These are phyloP conservation scores for Chrysoporthe austroafricana DNA, from an alignment of 2,329 filamentous ascomycete species.

Conservation along the genomic window DNA sequence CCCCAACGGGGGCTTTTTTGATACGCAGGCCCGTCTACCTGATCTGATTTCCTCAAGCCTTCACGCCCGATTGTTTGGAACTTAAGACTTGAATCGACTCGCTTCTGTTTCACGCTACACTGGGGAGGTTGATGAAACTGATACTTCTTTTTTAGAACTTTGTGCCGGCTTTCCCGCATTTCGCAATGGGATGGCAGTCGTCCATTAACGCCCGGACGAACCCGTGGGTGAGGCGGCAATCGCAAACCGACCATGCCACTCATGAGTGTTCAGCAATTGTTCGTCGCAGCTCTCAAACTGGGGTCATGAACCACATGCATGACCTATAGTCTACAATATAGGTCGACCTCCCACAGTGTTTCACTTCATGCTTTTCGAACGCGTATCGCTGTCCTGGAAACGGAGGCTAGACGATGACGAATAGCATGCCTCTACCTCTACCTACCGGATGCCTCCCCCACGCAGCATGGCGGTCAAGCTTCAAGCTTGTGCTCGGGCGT, in stretches of 20 bases:
- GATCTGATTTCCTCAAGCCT: not conserved
- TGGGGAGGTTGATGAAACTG: not conserved
- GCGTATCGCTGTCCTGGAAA: not conserved
- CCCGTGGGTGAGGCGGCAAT: not conserved
- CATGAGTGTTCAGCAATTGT: not conserved
- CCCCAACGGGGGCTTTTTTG: not conserved
- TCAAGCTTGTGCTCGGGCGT: not conserved
- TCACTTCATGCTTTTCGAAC: not conserved
- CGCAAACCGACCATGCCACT: not conserved
- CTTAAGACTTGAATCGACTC: not conserved
- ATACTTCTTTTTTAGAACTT: not conserved
- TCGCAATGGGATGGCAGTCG: not conserved
- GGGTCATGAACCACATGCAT: not conserved
- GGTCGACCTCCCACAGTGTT: not conserved
- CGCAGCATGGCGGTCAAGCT: not conserved
- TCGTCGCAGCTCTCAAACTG: not conserved
- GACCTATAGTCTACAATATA: not conserved
- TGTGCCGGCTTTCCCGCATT: not conserved
- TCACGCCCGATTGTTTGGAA: not conserved
- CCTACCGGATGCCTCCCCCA: not conserved
- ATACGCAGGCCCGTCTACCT: not conserved
- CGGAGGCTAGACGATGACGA: not conserved
- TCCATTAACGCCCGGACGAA: not conserved
- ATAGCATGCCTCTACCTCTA: not conserved
- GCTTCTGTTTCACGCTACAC: not conserved